Conservation (phyloP, 306 rosid genomes). For the Cucurbita argyrosperma region DNA sequence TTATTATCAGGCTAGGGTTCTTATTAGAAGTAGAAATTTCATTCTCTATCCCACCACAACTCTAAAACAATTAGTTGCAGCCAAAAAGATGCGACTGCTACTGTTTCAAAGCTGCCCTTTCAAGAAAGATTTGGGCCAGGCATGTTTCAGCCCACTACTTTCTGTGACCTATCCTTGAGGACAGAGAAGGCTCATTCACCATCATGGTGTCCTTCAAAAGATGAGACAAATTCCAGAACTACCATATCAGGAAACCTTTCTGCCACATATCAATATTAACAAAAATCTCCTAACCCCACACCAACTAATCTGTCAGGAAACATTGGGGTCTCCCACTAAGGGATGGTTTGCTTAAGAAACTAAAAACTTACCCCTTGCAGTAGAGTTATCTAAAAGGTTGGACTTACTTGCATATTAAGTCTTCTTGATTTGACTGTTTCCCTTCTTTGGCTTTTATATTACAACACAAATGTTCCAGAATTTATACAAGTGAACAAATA, state of each 20-base stretch:
- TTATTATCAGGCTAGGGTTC: neutral
- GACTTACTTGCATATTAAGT: neutral
- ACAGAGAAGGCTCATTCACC: conserved; percentile 17
- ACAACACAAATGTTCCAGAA: conserved; percentile 22
- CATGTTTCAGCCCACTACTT: conserved; percentile 26
- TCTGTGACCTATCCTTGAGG: conserved; percentile 18
- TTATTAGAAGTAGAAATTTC: conserved; percentile 5
- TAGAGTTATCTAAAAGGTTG: neutral
- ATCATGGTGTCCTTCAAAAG: conserved; percentile 33
- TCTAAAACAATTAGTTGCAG: neutral
- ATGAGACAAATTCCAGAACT: conserved; percentile 16
- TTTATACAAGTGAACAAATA: conserved; percentile 54
- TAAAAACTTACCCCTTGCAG: neutral
- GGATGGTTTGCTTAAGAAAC: neutral
- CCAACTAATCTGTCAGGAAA: conserved; percentile 4
- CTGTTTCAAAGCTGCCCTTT: conserved; percentile 5
- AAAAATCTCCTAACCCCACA: conserved; percentile 13
- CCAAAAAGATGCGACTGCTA: conserved; percentile 11
- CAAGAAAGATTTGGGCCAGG: conserved; percentile 12
- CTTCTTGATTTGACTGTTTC: conserved; percentile 1
- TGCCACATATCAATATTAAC: neutral
- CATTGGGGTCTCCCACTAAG: conserved; percentile 6
- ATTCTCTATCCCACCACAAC: conserved; percentile 11
- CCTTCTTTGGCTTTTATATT: conserved; percentile 4
- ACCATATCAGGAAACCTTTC: conserved; percentile 19